phyloP scores from a whole-genome alignment of 768 basidiomycete genomes.

The Podaxis sp. region DNA sequence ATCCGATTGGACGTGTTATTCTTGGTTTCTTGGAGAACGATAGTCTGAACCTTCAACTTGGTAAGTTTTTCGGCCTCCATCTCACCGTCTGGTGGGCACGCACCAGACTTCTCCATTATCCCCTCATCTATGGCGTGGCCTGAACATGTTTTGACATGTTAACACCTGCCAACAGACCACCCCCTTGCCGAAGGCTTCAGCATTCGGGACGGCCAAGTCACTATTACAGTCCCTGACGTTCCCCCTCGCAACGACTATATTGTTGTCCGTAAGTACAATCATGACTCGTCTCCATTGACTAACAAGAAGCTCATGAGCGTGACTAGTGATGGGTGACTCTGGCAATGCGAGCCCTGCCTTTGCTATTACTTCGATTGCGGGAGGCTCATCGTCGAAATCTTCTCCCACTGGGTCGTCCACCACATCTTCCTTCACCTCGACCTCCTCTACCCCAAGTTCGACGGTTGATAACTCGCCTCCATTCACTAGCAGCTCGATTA shows the following conservation, averaged over 20 bases:
- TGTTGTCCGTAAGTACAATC: slow-evolving; percentile 55
- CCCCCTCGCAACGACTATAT: slow-evolving; percentile 48
- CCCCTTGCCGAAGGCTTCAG: slow-evolving; percentile 60
- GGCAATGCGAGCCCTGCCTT: slow-evolving; percentile 63
- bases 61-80: slow-evolving; percentile 33
- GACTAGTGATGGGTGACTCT: slow-evolving; percentile 64
- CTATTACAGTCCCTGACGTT: slow-evolving; percentile 54
- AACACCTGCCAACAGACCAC: slow-evolving; percentile 36
- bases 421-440: slow-evolving; percentile 18
- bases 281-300: slow-evolving; percentile 6
- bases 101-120: background rate
- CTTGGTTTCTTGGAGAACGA: slow-evolving; percentile 48
- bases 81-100: background rate
- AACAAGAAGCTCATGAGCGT: slow-evolving; percentile 8
- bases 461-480: slow-evolving; percentile 26
- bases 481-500: slow-evolving; percentile 31
- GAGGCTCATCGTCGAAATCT: slow-evolving; percentile 21
- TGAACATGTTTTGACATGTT: background rate
- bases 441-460: background rate
- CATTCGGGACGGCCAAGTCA: slow-evolving; percentile 46
- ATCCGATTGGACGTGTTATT: slow-evolving; percentile 47
- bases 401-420: slow-evolving; percentile 15
- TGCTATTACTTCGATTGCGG: slow-evolving; percentile 54
- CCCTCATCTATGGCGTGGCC: background rate
- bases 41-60: slow-evolving; percentile 54